Conservation (phyloP, 257 asterid species). For the Solanum medicagineum region DNA sequence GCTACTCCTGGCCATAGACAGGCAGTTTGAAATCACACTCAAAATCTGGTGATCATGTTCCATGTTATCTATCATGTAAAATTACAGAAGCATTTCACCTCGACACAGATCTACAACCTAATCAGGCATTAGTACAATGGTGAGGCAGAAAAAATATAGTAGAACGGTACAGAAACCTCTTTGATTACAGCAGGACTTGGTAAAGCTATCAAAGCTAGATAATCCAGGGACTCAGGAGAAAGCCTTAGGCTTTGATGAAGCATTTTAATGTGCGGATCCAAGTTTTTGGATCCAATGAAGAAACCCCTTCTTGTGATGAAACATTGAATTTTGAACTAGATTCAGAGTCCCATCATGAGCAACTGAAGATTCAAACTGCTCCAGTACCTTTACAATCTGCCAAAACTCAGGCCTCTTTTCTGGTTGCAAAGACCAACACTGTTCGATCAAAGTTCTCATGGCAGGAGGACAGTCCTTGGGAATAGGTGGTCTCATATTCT, state of each 20-base stretch:
- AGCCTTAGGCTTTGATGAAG: slow-evolving; percentile 18
- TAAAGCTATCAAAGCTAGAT: slow-evolving; percentile 6
- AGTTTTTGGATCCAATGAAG: slow-evolving; percentile 40
- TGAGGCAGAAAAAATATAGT: background rate
- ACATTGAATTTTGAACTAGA: slow-evolving; percentile 10
- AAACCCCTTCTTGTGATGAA: slow-evolving; percentile 16
- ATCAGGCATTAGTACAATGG: slow-evolving; percentile 10
- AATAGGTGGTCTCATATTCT: slow-evolving; percentile 25
- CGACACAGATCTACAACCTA: background rate
- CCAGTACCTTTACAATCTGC: slow-evolving; percentile 29
- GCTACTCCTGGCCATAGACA: background rate
- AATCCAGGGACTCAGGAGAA: slow-evolving; percentile 12
- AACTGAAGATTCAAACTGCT: slow-evolving; percentile 25
- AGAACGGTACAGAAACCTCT: slow-evolving; percentile 6
- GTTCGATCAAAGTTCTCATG: slow-evolving; percentile 27
- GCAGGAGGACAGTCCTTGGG: slow-evolving; percentile 20
- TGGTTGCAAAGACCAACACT: slow-evolving; percentile 34
- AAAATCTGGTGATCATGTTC: background rate
- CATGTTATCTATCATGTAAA: slow-evolving; percentile 4
- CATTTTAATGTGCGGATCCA: slow-evolving; percentile 20
- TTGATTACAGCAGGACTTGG: slow-evolving; percentile 4
- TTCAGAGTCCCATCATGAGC: slow-evolving; percentile 31
- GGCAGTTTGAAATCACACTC: background rate
- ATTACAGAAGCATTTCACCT: slow-evolving; percentile 1
- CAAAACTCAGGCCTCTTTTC: slow-evolving; percentile 39